These are phyloP conservation scores for Cetradonia linearis DNA, from an alignment of 495 filamentous ascomycete species.

Conservation along the genomic window DNA sequence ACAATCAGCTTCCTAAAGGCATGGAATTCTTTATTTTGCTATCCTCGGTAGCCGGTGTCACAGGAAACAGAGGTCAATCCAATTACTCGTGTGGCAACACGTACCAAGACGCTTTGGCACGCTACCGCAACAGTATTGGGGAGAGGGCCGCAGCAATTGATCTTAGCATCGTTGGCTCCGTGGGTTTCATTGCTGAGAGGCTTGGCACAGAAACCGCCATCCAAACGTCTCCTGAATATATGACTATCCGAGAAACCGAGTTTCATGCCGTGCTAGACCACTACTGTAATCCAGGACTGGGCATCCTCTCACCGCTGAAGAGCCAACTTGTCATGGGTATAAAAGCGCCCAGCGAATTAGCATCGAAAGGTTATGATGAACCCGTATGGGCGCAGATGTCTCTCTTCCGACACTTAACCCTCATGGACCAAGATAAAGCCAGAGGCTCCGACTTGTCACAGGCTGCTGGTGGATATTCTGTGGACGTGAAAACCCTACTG, in stretches of 20 bases:
- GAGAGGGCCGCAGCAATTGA: conserved; percentile 16
- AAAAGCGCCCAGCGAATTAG: not conserved
- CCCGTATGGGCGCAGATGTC: not conserved
- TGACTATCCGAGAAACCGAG: not conserved
- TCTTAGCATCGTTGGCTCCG: conserved; percentile 19
- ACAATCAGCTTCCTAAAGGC: conserved; percentile 22
- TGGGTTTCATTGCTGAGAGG: conserved; percentile 18
- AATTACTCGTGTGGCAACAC: conserved; percentile 45
- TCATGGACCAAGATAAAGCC: not conserved
- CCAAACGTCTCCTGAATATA: not conserved
- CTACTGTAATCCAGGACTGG: not conserved
- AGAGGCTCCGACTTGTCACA: not conserved
- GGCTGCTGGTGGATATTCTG: no score
- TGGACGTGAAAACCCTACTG: no score
- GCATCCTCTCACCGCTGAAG: not conserved
- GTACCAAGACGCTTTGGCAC: conserved; percentile 19
- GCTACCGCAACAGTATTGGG: conserved; percentile 12
- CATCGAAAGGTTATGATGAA: not conserved
- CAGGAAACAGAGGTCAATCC: conserved; percentile 46
- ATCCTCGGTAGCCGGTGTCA: conserved; percentile 42
- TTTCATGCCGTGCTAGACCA: not conserved
- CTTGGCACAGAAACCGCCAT: not conserved
- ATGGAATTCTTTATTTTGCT: conserved; percentile 53
- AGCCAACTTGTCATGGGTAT: not conserved
- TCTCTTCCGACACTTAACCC: not conserved